Percentiles rank a stretch among this genome's conserved stretches.
These are phyloP conservation scores for Aspergillus sclerotialis DNA, from an alignment of 2,329 filamentous ascomycete genomes.

Conservation along the genomic window DNA sequence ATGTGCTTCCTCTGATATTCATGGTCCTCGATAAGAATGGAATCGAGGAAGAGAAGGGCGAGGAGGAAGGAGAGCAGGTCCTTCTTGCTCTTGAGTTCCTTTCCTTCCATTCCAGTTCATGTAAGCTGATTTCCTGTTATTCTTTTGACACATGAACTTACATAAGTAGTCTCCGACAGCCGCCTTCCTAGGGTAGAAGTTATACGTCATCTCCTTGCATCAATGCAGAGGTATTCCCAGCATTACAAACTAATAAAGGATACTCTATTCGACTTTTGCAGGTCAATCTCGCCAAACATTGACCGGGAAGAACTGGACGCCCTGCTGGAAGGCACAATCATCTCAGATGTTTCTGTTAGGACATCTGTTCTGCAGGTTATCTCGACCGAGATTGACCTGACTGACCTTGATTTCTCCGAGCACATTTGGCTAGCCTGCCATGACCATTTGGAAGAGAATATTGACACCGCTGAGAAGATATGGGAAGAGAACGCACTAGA, in stretches of 20 bases:
- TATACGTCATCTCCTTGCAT: constrained; percentile 62
- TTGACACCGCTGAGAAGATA: constrained; percentile 73
- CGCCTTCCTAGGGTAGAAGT: constrained; percentile 71
- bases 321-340: constrained; percentile 71
- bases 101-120: constrained; percentile 78
- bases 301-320: constrained; percentile 62
- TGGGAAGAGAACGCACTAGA: constrained; percentile 90
- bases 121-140: constrained; percentile 30
- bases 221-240: constrained; percentile 83
- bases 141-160: not conserved
- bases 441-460: constrained; percentile 83
- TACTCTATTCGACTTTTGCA: constrained; percentile 77
- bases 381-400: constrained; percentile 85
- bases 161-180: constrained; percentile 52
- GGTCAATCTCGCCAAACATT: constrained; percentile 78
- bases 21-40: constrained; percentile 72
- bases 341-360: constrained; percentile 71
- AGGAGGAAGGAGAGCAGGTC: constrained; percentile 83
- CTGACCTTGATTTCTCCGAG: constrained; percentile 74
- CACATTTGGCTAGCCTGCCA: constrained; percentile 93
- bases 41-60: constrained; percentile 54
- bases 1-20: constrained; percentile 76
- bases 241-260: constrained; percentile 96
- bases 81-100: constrained; percentile 83
- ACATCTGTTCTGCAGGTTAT: constrained; percentile 83